These are phyloP conservation scores for Acanthamoeba lenticulata DNA, from an alignment of 208 protist species.

Conservation along the genomic window DNA sequence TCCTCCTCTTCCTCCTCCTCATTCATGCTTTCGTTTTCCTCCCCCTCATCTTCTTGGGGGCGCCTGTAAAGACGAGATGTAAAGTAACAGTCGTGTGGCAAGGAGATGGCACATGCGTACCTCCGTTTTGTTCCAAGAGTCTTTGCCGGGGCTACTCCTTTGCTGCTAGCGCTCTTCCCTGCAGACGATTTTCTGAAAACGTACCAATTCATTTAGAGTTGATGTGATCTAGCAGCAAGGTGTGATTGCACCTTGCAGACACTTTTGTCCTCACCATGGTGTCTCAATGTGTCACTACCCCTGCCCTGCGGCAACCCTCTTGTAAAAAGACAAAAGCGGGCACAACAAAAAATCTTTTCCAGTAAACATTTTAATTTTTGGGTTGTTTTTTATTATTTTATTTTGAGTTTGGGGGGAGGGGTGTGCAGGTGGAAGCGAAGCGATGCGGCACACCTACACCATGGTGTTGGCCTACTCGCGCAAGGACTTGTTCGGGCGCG, in stretches of 20 bases:
- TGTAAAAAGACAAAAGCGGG: background rate
- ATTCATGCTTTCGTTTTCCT: background rate
- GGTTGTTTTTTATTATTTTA: background rate
- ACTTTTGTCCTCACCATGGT: background rate
- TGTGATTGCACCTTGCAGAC: background rate
- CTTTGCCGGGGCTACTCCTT: background rate
- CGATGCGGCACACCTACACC: too few species aligned
- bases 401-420: background rate
- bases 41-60: background rate
- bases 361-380: background rate
- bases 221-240: background rate
- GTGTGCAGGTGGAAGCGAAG: too few species aligned
- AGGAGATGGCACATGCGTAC: background rate
- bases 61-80: background rate
- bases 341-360: background rate
- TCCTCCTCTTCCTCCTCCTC: constrained; percentile 38
- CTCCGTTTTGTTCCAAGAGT: background rate
- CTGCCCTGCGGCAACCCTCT: background rate
- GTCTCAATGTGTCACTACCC: background rate
- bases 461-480: too few species aligned
- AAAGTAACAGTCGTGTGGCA: background rate
- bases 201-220: background rate
- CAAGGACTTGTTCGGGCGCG: background rate
- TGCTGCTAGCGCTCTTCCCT: background rate
- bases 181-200: background rate